These are phyloP conservation scores for Jasminum sambac DNA, from an alignment of 257 asterid species.

Conservation along the genomic window DNA sequence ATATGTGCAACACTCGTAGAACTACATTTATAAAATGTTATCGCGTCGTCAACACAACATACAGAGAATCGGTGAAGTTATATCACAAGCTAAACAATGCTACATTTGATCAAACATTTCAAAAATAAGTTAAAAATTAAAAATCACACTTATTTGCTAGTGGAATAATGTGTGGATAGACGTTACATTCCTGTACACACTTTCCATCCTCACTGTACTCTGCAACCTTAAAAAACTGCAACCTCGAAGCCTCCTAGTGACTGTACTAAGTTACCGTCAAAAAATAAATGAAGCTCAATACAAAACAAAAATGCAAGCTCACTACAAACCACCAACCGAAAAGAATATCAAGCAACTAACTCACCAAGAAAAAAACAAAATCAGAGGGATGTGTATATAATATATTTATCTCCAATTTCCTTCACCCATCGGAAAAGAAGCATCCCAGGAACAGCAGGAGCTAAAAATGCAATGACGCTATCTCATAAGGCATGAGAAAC, in stretches of 20 bases:
- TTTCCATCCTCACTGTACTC: constrained; percentile 27
- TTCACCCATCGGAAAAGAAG: constrained; percentile 29
- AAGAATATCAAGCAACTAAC: constrained; percentile 51
- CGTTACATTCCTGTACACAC: constrained; percentile 61
- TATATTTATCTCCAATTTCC: constrained; percentile 27
- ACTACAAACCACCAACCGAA: constrained; percentile 53
- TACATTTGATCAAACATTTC: not conserved
- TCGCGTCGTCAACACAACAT: no score
- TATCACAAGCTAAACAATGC: not conserved
- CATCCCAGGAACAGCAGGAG: constrained; percentile 61
- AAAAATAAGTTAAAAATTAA: not conserved
- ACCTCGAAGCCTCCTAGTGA: constrained; percentile 40
- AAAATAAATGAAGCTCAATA: constrained; percentile 27
- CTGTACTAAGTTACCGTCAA: constrained; percentile 38
- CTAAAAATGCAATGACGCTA: constrained; percentile 60
- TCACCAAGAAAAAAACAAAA: constrained; percentile 22
- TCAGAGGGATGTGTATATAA: not conserved
- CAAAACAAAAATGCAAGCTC: constrained; percentile 47
- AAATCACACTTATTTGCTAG: constrained; percentile 50
- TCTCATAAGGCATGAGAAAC: constrained; percentile 39
- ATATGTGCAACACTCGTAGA: no score
- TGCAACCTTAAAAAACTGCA: constrained; percentile 41
- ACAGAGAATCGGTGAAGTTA: not conserved
- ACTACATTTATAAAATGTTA: no score
- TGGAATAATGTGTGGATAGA: constrained; percentile 42